Percentiles rank a stretch among this genome's conserved stretches.
Evolutionary conservation across 75 land plant genomes (phyloP).

Genomic region (Cunninghamia lanceolata): DNA sequence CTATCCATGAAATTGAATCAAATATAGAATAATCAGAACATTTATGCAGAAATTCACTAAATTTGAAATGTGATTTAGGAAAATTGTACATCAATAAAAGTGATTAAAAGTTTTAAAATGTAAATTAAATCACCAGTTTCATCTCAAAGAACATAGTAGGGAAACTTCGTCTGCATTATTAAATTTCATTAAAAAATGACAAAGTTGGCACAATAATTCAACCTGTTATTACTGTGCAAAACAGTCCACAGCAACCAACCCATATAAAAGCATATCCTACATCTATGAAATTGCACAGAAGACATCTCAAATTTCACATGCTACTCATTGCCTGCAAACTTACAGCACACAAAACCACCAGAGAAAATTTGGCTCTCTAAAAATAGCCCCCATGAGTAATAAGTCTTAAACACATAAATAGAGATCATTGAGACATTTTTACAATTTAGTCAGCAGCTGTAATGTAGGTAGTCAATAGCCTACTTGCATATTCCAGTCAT

Average conservation of each 20-base stretch:
- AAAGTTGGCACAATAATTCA: neutral
- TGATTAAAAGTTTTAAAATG: neutral
- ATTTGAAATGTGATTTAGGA: neutral
- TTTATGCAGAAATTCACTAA: neutral
- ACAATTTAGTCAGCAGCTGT: conserved; percentile 36
- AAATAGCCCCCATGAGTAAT: neutral
- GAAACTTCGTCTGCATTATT: neutral
- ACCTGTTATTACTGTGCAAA: neutral
- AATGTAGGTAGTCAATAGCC: conserved; percentile 91
- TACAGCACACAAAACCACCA: neutral
- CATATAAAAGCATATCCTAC: neutral
- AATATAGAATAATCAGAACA: neutral
- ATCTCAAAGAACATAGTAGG: neutral
- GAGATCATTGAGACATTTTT: neutral
- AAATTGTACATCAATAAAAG: neutral
- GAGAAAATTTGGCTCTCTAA: too few relatives aligned
- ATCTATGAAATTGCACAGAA: neutral
- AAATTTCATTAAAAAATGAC: neutral
- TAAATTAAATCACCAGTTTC: neutral
- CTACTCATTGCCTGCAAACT: neutral
- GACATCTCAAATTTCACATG: neutral
- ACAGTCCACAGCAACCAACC: neutral
- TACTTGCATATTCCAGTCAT: conserved; percentile 98
- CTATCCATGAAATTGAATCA: neutral
- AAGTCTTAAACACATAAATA: neutral